Evolutionary conservation across 169 alveolate species (phyloP), one percentile per base, ranked within the genome.

Genomic region (Plasmodium cynomolgi): DNA sequence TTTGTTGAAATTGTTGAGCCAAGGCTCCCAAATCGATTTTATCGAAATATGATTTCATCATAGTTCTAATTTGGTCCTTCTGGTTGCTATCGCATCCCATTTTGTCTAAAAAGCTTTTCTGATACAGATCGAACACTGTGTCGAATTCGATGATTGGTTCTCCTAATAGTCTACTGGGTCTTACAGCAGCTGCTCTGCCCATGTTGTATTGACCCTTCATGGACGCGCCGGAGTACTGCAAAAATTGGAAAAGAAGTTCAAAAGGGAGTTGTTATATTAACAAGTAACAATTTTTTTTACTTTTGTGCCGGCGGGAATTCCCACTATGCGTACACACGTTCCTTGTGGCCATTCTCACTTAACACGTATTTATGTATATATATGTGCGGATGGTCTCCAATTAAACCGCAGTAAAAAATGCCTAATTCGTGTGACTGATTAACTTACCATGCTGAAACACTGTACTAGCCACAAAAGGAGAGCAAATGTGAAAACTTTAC

Each of bases 51-150:
- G 80, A 56, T 56, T 56, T 83, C 91, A 83, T 58, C 47, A 41
- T 68, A 41, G 50, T 31, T 34, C 41, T 83, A 56, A 83, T 83
- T 83, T 83, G 33, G 6, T 41, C 62, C 62, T 83, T 58, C 29
- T 83, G 81, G 5, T 33, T 31, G 41, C 41, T 50, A 56, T 68
- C 73, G 72, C 91, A 83, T 31, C 91, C 91, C 91, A 83, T 83
- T 83, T 58, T 56, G 41, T 83, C 81, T 11, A 83, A 56, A 56
- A 83, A 83, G 41, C 58, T 83, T 20, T 11, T 41, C 29, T 83
- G 56, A 83, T 56, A 83, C 37, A 83, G 39, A 56, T 83, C 58
- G 73, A 83, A 83, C 41, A 83, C 34, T 31, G 33, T 3, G 26
- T 83, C 91, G 26, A 83, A 83, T 83, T 83, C 82, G 23, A 83